Evolutionary conservation across 2,329 filamentous ascomycete genomes (phyloP).

Genomic region (Colletotrichum cereale): DNA sequence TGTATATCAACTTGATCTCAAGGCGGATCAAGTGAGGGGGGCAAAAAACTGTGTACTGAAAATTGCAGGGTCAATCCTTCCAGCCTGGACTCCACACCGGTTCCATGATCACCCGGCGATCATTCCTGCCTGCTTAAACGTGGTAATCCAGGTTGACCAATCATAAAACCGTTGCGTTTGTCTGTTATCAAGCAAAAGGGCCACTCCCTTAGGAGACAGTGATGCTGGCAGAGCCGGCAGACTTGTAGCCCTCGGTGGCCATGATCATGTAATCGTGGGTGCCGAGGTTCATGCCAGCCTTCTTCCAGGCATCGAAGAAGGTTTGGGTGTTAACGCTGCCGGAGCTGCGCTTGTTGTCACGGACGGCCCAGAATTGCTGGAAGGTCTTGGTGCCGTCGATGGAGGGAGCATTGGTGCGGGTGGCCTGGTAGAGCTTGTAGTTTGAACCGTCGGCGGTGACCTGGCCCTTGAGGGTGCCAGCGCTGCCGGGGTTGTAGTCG

Average conservation of each 20-base stretch:
- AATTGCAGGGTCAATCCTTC: background rate
- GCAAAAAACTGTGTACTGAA: background rate
- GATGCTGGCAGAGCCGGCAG: slow-evolving; percentile 61
- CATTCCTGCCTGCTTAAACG: background rate
- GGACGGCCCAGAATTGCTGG: slow-evolving; percentile 67
- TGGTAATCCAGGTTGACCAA: background rate
- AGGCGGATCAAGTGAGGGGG: background rate
- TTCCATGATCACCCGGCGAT: background rate
- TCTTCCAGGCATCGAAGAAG: slow-evolving; percentile 67
- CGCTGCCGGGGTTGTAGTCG: slow-evolving; percentile 52
- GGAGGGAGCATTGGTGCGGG: slow-evolving; percentile 57
- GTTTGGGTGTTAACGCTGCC: slow-evolving; percentile 63
- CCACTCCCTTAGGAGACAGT: slow-evolving; percentile 21
- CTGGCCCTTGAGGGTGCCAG: slow-evolving; percentile 49
- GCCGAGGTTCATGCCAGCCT: slow-evolving; percentile 61
- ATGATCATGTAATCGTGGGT: slow-evolving; percentile 65
- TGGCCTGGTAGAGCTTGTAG: slow-evolving; percentile 54
- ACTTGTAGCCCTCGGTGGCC: slow-evolving; percentile 66
- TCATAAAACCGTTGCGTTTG: background rate
- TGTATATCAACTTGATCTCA: background rate
- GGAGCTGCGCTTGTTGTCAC: slow-evolving; percentile 60
- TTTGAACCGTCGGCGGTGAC: slow-evolving; percentile 52
- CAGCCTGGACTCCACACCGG: background rate
- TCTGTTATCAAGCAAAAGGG: background rate
- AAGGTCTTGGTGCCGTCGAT: slow-evolving; percentile 64